phyloP scores from a whole-genome alignment of 805 yeast species.

The Metschnikowia chrysomelidarum region DNA sequence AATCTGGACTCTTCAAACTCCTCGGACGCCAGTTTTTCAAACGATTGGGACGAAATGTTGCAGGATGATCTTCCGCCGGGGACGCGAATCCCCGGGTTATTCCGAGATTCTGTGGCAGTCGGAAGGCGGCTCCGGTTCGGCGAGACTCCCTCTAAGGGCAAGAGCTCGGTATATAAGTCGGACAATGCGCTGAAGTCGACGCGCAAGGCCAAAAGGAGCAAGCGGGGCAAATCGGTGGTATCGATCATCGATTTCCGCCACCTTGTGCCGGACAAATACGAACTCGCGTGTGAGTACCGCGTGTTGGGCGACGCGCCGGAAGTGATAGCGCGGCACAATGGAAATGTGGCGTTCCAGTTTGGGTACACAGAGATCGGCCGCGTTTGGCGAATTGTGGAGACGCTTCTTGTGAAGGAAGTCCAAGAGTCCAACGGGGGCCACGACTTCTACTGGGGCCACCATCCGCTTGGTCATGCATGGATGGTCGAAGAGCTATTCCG shows the following conservation, averaged over 20 bases:
- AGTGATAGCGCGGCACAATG: constrained; percentile 65
- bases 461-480: constrained; percentile 73
- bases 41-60: constrained; percentile 67
- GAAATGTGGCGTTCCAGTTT: constrained; percentile 61
- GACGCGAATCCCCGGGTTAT: constrained; percentile 51
- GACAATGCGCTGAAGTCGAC: constrained; percentile 26
- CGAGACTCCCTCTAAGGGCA: constrained; percentile 29
- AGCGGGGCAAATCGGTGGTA: constrained; percentile 51
- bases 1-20: constrained; percentile 20
- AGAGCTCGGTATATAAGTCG: constrained; percentile 33
- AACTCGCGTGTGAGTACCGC: constrained; percentile 64
- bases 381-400: constrained; percentile 67
- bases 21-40: constrained; percentile 59
- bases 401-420: constrained; percentile 32
- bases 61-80: constrained; percentile 54
- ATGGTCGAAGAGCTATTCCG: constrained; percentile 57
- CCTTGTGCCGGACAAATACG: constrained; percentile 72
- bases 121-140: constrained; percentile 30
- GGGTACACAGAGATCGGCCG: constrained; percentile 64
- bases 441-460: constrained; percentile 71
- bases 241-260: constrained; percentile 62
- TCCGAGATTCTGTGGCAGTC: constrained; percentile 40
- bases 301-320: constrained; percentile 64
- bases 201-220: constrained; percentile 22
- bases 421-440: constrained; percentile 13